Evolutionary conservation across 1,284 basidiomycete species (phyloP), one percentile per base, ranked within the genome.

Genomic region (Leccinum pachyderme): DNA sequence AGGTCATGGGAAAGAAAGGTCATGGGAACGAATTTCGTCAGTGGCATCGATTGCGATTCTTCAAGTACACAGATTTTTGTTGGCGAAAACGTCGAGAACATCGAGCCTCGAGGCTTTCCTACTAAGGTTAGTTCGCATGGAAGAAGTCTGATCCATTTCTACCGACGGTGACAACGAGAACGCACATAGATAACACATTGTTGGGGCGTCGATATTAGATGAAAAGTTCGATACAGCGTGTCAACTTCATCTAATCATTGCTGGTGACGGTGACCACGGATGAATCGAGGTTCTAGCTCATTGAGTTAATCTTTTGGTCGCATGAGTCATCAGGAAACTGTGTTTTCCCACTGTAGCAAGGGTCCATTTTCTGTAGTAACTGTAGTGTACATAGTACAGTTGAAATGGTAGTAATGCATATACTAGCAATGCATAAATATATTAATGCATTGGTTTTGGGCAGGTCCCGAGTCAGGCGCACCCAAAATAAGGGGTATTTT

Each of bases 1-100:
- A 22, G 8, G 37, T 32, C 46, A 55, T 24, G 49, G 24, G 59
- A 18, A n/a, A n/a, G 59, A 18, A 29, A 43, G 13, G 32, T 33
- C 32, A 33, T 33, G 32, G 33, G 33, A n/a, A 35, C 28, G 22
- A 24, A 32, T 41, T 13, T 24, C 39, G 22, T 24, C 39, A 13
- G 4, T 24, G 13, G 12, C 25, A 7, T 25, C 2, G 22, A 5
- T 25, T 41, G 39, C 6, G 3, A 24, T 13, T 24, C 39, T 37
- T 51, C 7, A 55, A 25, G 13, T 13, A 54, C 53, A 35, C 33
- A 2, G 33, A 15, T 15, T 35, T 6, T 31, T 18, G 28, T 25
- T 45, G 4, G n/a, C 22, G 22, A 51, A 32, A 43, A 24, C 12
- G 22, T 3, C n/a, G 8, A 18, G 3, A 18, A 4, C n/a, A 18